Evolutionary conservation across 148 eudicot species (phyloP).

Genomic region (Cornus suecica): DNA sequence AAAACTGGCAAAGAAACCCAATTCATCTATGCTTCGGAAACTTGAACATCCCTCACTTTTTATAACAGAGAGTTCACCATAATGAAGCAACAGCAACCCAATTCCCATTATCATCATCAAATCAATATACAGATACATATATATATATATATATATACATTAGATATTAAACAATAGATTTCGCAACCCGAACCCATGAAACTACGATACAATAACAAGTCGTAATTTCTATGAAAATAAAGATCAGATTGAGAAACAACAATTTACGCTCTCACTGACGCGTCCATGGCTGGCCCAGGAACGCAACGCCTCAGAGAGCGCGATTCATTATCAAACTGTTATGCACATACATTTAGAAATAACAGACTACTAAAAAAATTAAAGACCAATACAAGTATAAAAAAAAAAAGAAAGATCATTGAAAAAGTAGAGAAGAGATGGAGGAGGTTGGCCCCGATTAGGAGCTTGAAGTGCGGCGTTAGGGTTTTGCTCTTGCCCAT

Average conservation of each 20-base stretch:
- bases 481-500: not conserved
- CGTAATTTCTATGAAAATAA: not conserved
- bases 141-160: not conserved
- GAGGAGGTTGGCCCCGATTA: no score
- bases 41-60: conserved; percentile 20
- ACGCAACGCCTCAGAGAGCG: conserved; percentile 23
- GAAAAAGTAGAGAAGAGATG: no score
- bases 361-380: no score
- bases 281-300: conserved; percentile 21
- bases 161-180: not conserved
- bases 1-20: conserved; percentile 9
- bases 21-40: conserved; percentile 26
- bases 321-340: not conserved
- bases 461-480: no score
- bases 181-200: not conserved
- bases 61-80: conserved; percentile 18
- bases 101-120: no score
- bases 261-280: conserved; percentile 27
- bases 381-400: no score
- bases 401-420: no score
- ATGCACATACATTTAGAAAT: not conserved
- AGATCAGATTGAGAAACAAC: not conserved
- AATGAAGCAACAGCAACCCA: conserved; percentile 19
- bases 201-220: not conserved
- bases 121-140: no score